phyloP scores from a whole-genome alignment of 805 yeast genomes.

The Starmerella cellae region DNA sequence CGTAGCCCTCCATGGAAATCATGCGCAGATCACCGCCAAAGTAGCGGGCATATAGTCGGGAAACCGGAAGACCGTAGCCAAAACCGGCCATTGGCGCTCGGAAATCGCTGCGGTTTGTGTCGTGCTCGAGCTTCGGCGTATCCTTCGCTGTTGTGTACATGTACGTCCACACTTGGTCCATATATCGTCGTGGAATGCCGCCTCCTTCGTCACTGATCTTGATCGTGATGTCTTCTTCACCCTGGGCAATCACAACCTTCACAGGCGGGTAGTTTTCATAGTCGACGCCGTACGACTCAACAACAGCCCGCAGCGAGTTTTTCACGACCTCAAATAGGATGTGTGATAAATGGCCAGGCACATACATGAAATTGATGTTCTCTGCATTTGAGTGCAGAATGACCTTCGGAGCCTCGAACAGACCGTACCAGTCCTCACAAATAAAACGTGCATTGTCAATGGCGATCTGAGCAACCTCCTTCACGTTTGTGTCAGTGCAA shows the following conservation, averaged over 20 bases:
- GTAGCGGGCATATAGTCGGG: slow-evolving; percentile 73
- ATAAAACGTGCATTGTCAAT: slow-evolving; percentile 81
- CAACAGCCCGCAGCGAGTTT: slow-evolving; percentile 78
- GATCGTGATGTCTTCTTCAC: slow-evolving; percentile 79
- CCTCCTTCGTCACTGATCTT: slow-evolving; percentile 91
- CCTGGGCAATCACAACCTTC: slow-evolving; percentile 76
- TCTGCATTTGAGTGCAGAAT: slow-evolving; percentile 63
- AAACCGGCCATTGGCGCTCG: slow-evolving; percentile 90
- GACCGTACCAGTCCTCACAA: slow-evolving; percentile 81
- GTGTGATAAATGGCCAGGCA: slow-evolving; percentile 84
- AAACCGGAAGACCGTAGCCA: slow-evolving; percentile 82
- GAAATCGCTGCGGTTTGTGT: slow-evolving; percentile 47
- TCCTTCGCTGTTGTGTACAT: slow-evolving; percentile 76
- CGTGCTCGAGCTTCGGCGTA: slow-evolving; percentile 52
- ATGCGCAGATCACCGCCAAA: slow-evolving; percentile 82
- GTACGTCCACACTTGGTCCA: slow-evolving; percentile 82
- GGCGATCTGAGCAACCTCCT: slow-evolving; percentile 74
- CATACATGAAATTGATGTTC: slow-evolving; percentile 66
- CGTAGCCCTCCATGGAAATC: slow-evolving; percentile 87
- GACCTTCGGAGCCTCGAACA: slow-evolving; percentile 75
- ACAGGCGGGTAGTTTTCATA: slow-evolving; percentile 71
- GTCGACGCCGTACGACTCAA: slow-evolving; percentile 57
- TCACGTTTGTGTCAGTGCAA: slow-evolving; percentile 70
- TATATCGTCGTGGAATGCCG: slow-evolving; percentile 73
- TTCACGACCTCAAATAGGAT: slow-evolving; percentile 82